Percentiles rank a stretch among this genome's conserved stretches.
Conservation (phyloP, 257 asterid genomes). For the Salvia hispanica region DNA sequence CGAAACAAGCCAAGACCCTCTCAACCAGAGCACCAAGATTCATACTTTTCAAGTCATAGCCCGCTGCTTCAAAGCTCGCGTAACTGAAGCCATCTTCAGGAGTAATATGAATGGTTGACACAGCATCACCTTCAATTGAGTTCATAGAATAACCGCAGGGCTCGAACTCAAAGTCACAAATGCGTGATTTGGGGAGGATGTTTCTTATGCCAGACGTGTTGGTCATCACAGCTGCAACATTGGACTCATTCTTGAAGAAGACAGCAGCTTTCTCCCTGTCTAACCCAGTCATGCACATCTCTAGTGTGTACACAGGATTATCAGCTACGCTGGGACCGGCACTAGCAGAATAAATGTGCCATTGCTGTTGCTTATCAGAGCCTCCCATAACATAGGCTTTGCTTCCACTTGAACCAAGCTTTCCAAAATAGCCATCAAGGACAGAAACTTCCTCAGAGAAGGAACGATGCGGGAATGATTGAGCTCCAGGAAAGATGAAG, state of each 20-base stretch:
- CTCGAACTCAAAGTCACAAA: slow-evolving; percentile 81
- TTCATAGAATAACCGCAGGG: slow-evolving; percentile 94
- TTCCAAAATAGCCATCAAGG: slow-evolving; percentile 67
- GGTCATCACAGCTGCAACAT: slow-evolving; percentile 63
- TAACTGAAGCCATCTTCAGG: slow-evolving; percentile 91
- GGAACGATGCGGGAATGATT: slow-evolving; percentile 68
- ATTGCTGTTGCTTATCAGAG: slow-evolving; percentile 50
- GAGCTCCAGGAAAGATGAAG: slow-evolving; percentile 86
- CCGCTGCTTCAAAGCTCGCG: slow-evolving; percentile 86
- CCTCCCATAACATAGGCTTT: slow-evolving; percentile 68
- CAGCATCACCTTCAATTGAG: slow-evolving; percentile 67
- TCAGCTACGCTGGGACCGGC: slow-evolving; percentile 42
- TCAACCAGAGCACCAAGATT: slow-evolving; percentile 48
- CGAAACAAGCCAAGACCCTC: slow-evolving; percentile 69
- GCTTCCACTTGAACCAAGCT: slow-evolving; percentile 60
- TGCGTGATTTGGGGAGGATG: slow-evolving; percentile 65
- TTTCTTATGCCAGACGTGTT: slow-evolving; percentile 60
- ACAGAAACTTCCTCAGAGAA: slow-evolving; percentile 79
- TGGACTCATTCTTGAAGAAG: slow-evolving; percentile 56
- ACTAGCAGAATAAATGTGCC: slow-evolving; percentile 77
- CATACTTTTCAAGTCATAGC: slow-evolving; percentile 53
- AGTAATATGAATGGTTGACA: slow-evolving; percentile 78
- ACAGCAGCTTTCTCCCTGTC: slow-evolving; percentile 70
- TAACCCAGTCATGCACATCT: slow-evolving; percentile 88
- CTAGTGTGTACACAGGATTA: slow-evolving; percentile 62